phyloP scores from a whole-genome alignment of 1,284 basidiomycete species.

The Termitomyces sp. region DNA sequence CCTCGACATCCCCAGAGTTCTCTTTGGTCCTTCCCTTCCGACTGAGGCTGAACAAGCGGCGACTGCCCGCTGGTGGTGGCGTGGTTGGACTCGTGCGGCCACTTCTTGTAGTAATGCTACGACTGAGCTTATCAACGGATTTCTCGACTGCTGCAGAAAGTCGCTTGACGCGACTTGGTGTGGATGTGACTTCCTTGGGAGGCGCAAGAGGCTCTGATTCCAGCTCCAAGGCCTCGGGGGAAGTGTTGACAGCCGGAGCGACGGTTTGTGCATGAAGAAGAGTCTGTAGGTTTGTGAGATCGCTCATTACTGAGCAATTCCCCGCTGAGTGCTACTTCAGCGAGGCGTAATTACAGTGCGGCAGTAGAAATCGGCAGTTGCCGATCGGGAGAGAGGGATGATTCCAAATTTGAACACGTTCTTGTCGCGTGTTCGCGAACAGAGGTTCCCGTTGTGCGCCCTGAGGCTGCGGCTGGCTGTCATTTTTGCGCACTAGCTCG shows the following conservation, averaged over 20 bases:
- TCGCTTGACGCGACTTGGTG: conserved; percentile 37
- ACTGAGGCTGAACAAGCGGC: conserved; percentile 51
- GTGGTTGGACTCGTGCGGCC: conserved; percentile 26
- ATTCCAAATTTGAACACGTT: conserved; percentile 26
- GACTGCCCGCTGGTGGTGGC: conserved; percentile 32
- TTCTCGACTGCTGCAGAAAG: conserved; percentile 40
- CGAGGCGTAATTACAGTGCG: not conserved
- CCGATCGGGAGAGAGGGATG: conserved; percentile 6
- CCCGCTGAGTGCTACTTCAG: conserved; percentile 4
- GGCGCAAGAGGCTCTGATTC: conserved; percentile 16
- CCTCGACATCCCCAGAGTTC: conserved; percentile 28
- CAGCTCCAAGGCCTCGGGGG: conserved; percentile 26
- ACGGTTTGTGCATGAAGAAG: conserved; percentile 19
- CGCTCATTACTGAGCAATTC: conserved; percentile 17
- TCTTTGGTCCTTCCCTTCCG: conserved; percentile 49
- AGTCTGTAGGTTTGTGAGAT: conserved; percentile 18
- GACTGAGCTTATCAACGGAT: conserved; percentile 51
- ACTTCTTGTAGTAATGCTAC: conserved; percentile 41
- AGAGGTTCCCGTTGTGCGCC: conserved; percentile 9
- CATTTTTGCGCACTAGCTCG: conserved; percentile 12
- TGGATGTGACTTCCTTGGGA: conserved; percentile 22
- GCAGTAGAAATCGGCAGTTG: conserved; percentile 11
- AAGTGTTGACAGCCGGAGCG: conserved; percentile 23
- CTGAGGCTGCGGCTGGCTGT: conserved; percentile 23
- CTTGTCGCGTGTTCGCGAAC: conserved; percentile 25